phyloP scores from a whole-genome alignment of 148 eudicot species.

The Camellia japonica region DNA sequence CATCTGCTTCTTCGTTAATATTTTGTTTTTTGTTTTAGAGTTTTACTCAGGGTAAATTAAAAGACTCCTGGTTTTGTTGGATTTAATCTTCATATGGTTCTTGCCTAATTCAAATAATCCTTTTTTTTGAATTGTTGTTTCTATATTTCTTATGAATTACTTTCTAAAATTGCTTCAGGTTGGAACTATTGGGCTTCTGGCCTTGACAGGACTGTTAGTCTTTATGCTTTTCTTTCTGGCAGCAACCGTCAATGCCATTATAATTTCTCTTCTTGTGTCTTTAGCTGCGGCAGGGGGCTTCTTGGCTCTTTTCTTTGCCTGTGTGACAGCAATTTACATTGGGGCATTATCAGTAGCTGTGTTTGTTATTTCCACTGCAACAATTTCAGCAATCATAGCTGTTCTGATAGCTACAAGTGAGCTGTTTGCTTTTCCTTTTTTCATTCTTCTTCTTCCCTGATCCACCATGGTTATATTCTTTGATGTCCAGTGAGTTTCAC shows the following conservation, averaged over 20 bases:
- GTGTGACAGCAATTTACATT: conserved; percentile 57
- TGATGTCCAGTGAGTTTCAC: background rate
- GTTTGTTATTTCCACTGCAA: conserved; percentile 64
- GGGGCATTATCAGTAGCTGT: conserved; percentile 63
- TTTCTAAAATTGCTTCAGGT: conserved; percentile 43
- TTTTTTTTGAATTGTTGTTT: background rate
- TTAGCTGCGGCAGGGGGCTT: conserved; percentile 83
- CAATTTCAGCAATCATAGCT: conserved; percentile 56
- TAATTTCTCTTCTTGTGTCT: conserved; percentile 69
- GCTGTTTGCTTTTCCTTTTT: background rate
- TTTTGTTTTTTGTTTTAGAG: background rate
- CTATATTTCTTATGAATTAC: background rate
- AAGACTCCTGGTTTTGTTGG: background rate
- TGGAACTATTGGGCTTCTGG: conserved; percentile 59
- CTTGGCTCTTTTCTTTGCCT: conserved; percentile 85
- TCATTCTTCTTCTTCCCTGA: background rate
- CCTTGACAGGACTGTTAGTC: conserved; percentile 54
- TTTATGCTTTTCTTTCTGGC: conserved; percentile 70
- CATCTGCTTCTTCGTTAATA: background rate
- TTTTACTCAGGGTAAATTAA: background rate
- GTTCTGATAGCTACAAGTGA: conserved; percentile 44
- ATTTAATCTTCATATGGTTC: background rate
- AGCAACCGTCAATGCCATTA: conserved; percentile 69
- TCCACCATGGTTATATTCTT: background rate
- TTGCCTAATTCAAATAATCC: background rate